Evolutionary conservation across 805 yeast genomes (phyloP), one percentile per base, ranked within the genome.

Genomic region (Alloascoidea africana): DNA sequence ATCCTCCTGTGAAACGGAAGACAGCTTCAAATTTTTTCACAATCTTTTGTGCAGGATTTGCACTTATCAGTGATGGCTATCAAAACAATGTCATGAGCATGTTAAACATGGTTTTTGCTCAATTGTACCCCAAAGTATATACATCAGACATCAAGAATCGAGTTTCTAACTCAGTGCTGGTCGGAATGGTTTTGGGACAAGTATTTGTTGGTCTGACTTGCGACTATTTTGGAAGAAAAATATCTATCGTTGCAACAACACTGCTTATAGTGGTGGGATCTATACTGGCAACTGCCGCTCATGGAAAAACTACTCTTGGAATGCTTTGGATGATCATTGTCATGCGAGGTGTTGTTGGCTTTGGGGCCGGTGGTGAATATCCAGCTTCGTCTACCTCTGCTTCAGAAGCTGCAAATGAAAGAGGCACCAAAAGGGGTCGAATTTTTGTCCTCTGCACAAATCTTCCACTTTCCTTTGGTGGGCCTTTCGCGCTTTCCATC

Each of bases 331-430:
- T 74, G 83, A 59, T 80, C 48, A 70, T 74, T 35, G 73, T 80
- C n/a, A 62, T 71, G 42, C 65, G 89, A 53, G 89, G 89, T 47
- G 65, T 77, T 5, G 72, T 79, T 36, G 93, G 91, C 34, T 71
- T 78, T 44, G 91, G 91, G 43, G 70, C 78, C 40, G 86, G 86
- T 43, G 84, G 84, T 27, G 86, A 79, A 51, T 79, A 78, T 49
- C 78, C 81, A 6, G 75, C 81, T 1, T 71, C 77, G 15, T 71
- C 83, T 0, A 71, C 76, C 2, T 62, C 78, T 14, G 80, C 84
- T 2, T 70, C 74, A 34, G 86, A 79, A 50, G 79, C 86, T 17
- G 81, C 84, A 6, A 77, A 78, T 51, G 85, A 79, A 48, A 46
- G 62, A 23, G 70, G 62, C 47, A 63, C 66, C 48, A 41, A 43